These are phyloP conservation scores for Candolleomyces aberdarensis DNA, from an alignment of 768 basidiomycete genomes.

Conservation along the genomic window DNA sequence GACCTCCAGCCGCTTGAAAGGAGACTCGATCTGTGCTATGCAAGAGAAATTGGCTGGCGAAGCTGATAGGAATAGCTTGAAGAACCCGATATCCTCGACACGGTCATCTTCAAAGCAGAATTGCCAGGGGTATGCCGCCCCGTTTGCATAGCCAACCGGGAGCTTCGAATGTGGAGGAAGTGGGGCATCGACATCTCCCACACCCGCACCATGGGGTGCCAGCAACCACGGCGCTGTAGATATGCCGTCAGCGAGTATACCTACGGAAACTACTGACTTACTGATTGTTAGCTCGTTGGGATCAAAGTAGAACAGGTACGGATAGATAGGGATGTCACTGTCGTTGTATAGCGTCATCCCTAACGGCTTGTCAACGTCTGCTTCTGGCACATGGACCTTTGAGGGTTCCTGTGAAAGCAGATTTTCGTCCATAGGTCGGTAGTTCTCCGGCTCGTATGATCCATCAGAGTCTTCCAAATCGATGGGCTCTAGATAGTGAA, in stretches of 20 bases:
- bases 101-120: constrained; percentile 29
- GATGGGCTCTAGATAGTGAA: constrained; percentile 21
- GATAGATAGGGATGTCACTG: constrained; percentile 29
- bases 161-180: constrained; percentile 23
- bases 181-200: constrained; percentile 20
- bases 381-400: constrained; percentile 18
- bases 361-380: constrained; percentile 13
- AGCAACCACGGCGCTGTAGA: constrained; percentile 18
- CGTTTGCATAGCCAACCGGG: constrained; percentile 40
- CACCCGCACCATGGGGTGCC: constrained; percentile 26
- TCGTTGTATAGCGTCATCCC: constrained; percentile 36
- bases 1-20: constrained; percentile 19
- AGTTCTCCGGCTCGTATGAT: constrained; percentile 2
- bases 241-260: background rate
- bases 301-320: constrained; percentile 42
- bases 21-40: constrained; percentile 27
- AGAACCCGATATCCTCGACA: constrained; percentile 36
- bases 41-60: constrained; percentile 29
- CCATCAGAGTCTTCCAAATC: constrained; percentile 17
- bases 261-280: constrained; percentile 12
- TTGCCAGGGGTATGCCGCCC: constrained; percentile 26
- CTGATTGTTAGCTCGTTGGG: constrained; percentile 34
- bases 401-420: constrained; percentile 27
- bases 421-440: constrained; percentile 21
- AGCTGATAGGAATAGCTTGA: constrained; percentile 42